Evolutionary conservation across 768 basidiomycete species (phyloP), one percentile per base, ranked within the genome.

Genomic region (Rossbeevera mucosa): DNA sequence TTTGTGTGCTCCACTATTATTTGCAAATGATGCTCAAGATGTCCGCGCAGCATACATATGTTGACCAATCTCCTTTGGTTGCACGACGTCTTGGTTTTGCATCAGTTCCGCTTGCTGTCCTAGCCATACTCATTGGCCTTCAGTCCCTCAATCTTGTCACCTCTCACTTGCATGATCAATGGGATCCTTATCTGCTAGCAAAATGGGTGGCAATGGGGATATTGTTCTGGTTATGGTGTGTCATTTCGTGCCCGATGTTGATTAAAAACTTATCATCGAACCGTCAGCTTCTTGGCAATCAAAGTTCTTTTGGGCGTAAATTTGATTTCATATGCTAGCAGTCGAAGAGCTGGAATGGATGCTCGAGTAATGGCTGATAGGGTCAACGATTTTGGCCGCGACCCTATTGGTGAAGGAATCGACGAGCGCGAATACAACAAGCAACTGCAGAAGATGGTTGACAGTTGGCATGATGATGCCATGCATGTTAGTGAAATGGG

Each of bases 21-120:
- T 9, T 51, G 40, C 22, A 22, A 22, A 22, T 26, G 31, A 47
- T 43, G 49, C 31, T 55, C 52, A 53, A 44, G n/a, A 50, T 47
- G 41, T 9, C 4, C 25, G 36, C 48, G 26, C 55, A 91, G 86
- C 91, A 94, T 66, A 78, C 87, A 2, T 93, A 94, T 54, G 91
- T 96, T 18, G 96, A 99, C 64, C 94, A 96, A 64, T 94, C 94
- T 1, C 94, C 94, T 6, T 78, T 94, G 5, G 92, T 98, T 28
- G 91, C 94, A 1, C 86, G 95, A 3, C 82, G 96, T 6, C 77
- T 99, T 8, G 96, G 96, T 14, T 96, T 98, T 67, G 88, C 96
- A 2, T 83, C 94, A 0, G 76, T 98, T 20, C 96, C 96, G 0
- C 78, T 98, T 2, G 92, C 93, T 0, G 91, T 91, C 21, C 76